Base-by-base conservation (phyloP, 108 stramenopile genomes). In the Skeletonema grethae region DNA sequence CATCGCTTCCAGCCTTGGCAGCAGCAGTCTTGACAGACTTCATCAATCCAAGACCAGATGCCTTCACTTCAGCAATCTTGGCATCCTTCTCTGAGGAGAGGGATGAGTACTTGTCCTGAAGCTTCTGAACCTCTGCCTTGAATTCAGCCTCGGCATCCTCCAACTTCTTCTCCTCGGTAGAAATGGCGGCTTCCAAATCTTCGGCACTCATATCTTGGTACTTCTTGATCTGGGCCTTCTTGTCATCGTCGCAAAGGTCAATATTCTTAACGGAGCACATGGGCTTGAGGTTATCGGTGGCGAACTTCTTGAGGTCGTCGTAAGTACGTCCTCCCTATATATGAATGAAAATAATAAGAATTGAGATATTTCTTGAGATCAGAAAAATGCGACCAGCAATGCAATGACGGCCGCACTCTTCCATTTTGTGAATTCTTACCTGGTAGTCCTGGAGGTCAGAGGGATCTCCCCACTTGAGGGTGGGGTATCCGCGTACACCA, bases 31-130 rank as follows among this genome's bases (percentile, higher is more conserved):
- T 79, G 11, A 95, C 94, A 57, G 89, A 63, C 89, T 95, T 95
- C 91, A 93, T 89, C 57, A 95, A 72, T 13, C 91, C 91, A 67
- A 95, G 87, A 31, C 94, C 94, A 53, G 90, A 80, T 34, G 69
- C 78, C 89, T 95, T 95, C 69, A 95, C 85, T 20, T 79, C 87
- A 36, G 80, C 91, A 35, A 90, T 75, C 24, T 70, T 82, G 50
- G 67, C 87, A 29, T 93, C 92, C 87, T 96, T 93, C 20, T 88
- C 89, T 9, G 65, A 36, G 71, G 63, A 78, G 41, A 90, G 67
- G 28, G 71, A 65, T 38, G 90, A 56, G 73, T 88, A 93, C 16
- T 70, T 66, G n/a, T 77, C 71, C 67, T 92, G 90, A 4, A 95
- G 77, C 61, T 80, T 79, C 48, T 89, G 76, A 22, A 95, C 80